Evolutionary conservation across 805 yeast species (phyloP), one percentile per base, ranked within the genome.

Genomic region (Candida pini): DNA sequence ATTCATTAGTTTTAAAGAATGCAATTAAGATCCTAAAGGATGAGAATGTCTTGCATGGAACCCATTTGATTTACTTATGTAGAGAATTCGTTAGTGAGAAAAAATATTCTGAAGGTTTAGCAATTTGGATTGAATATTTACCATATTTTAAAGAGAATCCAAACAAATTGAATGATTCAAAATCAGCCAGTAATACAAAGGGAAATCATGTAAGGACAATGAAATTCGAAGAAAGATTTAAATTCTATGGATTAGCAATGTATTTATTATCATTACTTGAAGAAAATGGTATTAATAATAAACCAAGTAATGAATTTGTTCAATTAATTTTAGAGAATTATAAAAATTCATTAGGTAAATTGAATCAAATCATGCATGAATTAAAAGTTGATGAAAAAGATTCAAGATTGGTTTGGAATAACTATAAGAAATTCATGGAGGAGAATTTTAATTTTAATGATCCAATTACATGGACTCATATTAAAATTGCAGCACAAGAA

Each of bases 1-100:
- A 43, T 31, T 51, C 57, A 6, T 33, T 49, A 13, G 34, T 53
- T 7, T 49, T 34, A 30, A 41, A 44, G 23, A 49, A 43, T 24
- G 18, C 58, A 9, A 33, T 54, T 13, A 33, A 36, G 4, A 29
- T 50, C 8, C 35, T 56, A 18, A 26, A 38, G 18, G 39, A 46
- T 1, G 28, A 37, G 26, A 32, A 44, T 10, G n/a, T 53, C 4
- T 31, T 53, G n/a, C 52, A 54, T 34, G 46, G 40, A n/a, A 41
- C 53, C 9, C 62, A 56, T 31, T 45, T 54, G 14, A 43, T 38
- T 14, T 44, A 56, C 33, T 48, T 42, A n/a, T 40, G 54, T 25
- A 37, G 25, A 7, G 34, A 37, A n/a, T 41, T 56, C 8, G 20
- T 54, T 6, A 13, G 15, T 4, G 63, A 58, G 18, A 34, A 35